A percentile compares a stretch with the other conserved stretches of the same genome.
Evolutionary conservation across 305 asterid species (phyloP).

Genomic region (Plantago coronopus): DNA sequence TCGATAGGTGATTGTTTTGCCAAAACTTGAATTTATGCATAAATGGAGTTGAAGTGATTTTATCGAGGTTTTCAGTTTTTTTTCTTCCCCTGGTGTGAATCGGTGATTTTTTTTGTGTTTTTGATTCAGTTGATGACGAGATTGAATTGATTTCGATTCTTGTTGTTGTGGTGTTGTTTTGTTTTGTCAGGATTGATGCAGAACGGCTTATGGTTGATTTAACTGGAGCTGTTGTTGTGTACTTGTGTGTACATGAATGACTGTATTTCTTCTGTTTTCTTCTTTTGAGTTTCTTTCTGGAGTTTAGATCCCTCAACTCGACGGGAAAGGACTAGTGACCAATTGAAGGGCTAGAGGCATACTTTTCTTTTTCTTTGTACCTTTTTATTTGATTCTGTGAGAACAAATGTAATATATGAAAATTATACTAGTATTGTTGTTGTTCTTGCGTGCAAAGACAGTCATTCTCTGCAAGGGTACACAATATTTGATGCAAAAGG

Average conservation of each 20-base stretch:
- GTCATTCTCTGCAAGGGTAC: slow-evolving; percentile 32
- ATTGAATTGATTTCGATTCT: slow-evolving; percentile 4
- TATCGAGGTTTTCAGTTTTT: neutral
- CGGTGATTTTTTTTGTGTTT: neutral
- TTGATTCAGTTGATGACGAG: slow-evolving; percentile 1
- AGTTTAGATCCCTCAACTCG: neutral
- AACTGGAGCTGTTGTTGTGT: slow-evolving; percentile 4
- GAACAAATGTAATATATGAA: slow-evolving; percentile 8
- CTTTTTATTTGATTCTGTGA: neutral
- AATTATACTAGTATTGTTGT: neutral
- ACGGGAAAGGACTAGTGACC: neutral
- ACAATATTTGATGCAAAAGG: slow-evolving; percentile 33
- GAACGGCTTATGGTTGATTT: slow-evolving; percentile 12
- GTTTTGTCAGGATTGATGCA: slow-evolving; percentile 15
- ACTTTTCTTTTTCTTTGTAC: neutral
- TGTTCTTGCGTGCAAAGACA: slow-evolving; percentile 30
- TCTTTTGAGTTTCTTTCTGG: neutral
- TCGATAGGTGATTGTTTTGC: slow-evolving; percentile 5
- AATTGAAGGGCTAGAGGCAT: neutral
- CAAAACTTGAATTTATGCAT: neutral
- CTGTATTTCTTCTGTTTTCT: neutral
- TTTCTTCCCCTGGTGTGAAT: neutral
- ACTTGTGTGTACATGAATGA: neutral
- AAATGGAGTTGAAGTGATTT: neutral
- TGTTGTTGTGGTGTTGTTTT: slow-evolving; percentile 7